Conservation (phyloP, 116 monocot genomes). For the Zostera marina region DNA sequence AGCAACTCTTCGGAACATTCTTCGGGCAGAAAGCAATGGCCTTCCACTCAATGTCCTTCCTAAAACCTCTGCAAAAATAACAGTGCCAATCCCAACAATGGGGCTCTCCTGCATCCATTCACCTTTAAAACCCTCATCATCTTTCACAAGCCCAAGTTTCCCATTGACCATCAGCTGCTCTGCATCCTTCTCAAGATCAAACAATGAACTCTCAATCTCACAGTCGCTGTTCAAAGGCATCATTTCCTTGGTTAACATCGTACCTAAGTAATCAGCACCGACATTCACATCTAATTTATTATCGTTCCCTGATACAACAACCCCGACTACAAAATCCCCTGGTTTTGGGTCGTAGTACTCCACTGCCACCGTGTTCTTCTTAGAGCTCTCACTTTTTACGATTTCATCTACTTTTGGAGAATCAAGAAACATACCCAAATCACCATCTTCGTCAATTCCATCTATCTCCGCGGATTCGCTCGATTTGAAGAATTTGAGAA, state of each 20-base stretch:
- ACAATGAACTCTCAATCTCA: slow-evolving; percentile 31
- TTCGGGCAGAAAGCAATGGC: slow-evolving; percentile 68
- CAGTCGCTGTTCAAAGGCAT: slow-evolving; percentile 49
- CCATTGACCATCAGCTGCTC: slow-evolving; percentile 32
- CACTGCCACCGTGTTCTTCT: slow-evolving; percentile 11
- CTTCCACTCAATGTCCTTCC: slow-evolving; percentile 84
- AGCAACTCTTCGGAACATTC: slow-evolving; percentile 57
- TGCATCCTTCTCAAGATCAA: slow-evolving; percentile 32
- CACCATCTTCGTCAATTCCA: background rate
- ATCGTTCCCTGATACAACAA: slow-evolving; percentile 83
- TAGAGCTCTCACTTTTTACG: background rate
- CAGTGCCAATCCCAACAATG: slow-evolving; percentile 50
- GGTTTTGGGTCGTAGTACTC: slow-evolving; percentile 65
- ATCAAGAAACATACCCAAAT: background rate
- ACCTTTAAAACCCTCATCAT: slow-evolving; percentile 41
- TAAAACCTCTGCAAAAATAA: slow-evolving; percentile 76
- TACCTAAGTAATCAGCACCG: slow-evolving; percentile 72
- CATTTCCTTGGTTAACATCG: slow-evolving; percentile 86
- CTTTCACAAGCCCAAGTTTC: slow-evolving; percentile 61
- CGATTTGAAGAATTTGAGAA: slow-evolving; percentile 41
- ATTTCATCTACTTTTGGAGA: slow-evolving; percentile 1
- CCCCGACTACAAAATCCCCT: slow-evolving; percentile 70
- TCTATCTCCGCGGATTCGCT: slow-evolving; percentile 9
- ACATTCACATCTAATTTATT: slow-evolving; percentile 65
- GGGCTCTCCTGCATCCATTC: slow-evolving; percentile 32